Conservation (phyloP, 306 rosid species). For the Casuarina equisetifolia region DNA sequence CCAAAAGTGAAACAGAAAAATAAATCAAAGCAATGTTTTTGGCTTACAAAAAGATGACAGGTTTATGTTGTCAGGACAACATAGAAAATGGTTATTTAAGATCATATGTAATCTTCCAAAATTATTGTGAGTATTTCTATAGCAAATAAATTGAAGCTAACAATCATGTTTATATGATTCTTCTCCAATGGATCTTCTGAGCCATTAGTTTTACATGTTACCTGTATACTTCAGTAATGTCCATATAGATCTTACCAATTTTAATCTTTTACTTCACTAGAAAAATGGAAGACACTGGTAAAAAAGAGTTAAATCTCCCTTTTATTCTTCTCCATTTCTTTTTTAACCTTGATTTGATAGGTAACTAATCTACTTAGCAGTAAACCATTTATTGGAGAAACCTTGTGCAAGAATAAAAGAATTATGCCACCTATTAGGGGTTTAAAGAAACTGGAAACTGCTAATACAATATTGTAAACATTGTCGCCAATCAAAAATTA, state of each 20-base stretch:
- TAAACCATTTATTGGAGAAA: neutral
- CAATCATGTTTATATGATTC: neutral
- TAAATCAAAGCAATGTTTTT: neutral
- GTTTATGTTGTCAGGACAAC: slow-evolving; percentile 6
- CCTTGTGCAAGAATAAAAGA: neutral
- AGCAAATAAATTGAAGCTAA: slow-evolving; percentile 9
- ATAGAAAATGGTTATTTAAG: neutral
- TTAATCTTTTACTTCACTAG: neutral
- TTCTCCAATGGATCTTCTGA: neutral
- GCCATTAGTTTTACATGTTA: neutral
- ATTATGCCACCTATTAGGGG: neutral
- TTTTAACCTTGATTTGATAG: neutral
- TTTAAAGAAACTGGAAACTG: neutral
- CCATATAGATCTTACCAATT: neutral
- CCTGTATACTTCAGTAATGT: neutral
- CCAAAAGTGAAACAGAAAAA: slow-evolving; percentile 6
- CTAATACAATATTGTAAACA: neutral
- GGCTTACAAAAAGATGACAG: neutral
- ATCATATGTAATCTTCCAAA: neutral
- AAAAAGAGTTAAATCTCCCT: no score
- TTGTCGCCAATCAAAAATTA: neutral
- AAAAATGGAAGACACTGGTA: no score
- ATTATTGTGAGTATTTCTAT: slow-evolving; percentile 13
- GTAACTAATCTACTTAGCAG: neutral
- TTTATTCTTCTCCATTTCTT: neutral